Percentiles rank a stretch among this genome's conserved stretches.
These are phyloP conservation scores for Cladosporium sp. DNA, from an alignment of 2,329 filamentous ascomycete species.

Conservation along the genomic window DNA sequence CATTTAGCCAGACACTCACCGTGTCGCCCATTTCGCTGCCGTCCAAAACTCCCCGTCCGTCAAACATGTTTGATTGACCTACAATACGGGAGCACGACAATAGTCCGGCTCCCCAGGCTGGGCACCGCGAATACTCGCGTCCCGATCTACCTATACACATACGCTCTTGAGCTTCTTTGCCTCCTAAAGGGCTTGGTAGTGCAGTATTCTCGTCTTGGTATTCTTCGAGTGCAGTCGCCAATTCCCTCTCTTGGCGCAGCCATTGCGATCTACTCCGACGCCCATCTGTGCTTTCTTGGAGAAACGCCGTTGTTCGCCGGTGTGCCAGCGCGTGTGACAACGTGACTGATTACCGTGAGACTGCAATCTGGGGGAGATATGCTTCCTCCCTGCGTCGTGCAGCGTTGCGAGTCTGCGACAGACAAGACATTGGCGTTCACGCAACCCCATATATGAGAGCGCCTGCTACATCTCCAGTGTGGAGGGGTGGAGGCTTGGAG, in stretches of 20 bases:
- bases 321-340: not conserved
- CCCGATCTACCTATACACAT: not conserved
- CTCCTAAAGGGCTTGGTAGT: slow-evolving; percentile 2
- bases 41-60: too few relatives aligned
- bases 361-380: not conserved
- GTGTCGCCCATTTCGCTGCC: too few relatives aligned
- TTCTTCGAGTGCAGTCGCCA: not conserved
- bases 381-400: not conserved
- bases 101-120: not conserved
- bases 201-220: slow-evolving; percentile 8
- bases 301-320: not conserved
- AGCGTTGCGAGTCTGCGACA: slow-evolving; percentile 4
- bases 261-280: slow-evolving; percentile 8
- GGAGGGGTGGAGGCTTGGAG: not conserved
- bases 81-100: not conserved
- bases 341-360: slow-evolving; percentile 4
- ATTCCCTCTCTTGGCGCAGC: slow-evolving; percentile 6
- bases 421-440: slow-evolving; percentile 4
- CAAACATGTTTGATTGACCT: too few relatives aligned
- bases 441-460: not conserved
- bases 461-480: not conserved
- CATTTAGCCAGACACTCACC: too few relatives aligned
- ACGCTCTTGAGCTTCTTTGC: slow-evolving; percentile 4
- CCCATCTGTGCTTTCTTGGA: slow-evolving; percentile 3
- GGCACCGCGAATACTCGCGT: slow-evolving; percentile 3